Conservation (phyloP, 2,329 filamentous ascomycete genomes). For the Colletotrichum lindemuthianum region DNA sequence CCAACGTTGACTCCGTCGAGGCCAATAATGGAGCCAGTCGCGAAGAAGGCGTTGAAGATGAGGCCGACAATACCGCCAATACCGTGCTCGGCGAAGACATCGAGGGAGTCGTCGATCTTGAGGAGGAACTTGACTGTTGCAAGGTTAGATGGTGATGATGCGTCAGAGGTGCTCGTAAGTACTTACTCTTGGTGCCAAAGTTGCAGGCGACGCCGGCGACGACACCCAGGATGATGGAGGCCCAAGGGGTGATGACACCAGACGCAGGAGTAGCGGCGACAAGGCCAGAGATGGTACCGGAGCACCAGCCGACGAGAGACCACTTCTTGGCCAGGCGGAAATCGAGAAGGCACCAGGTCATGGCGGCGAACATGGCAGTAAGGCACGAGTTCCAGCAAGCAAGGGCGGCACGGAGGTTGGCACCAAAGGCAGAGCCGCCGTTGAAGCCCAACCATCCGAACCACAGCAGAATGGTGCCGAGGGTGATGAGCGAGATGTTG, state of each 20-base stretch:
- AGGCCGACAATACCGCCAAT: constrained; percentile 76
- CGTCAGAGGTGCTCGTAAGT: background rate
- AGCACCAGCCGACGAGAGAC: constrained; percentile 83
- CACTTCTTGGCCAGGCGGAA: constrained; percentile 94
- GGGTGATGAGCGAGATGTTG: constrained; percentile 96
- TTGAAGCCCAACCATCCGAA: constrained; percentile 99
- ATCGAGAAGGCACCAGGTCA: constrained; percentile 96
- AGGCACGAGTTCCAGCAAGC: constrained; percentile 98
- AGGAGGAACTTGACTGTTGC: constrained; percentile 67
- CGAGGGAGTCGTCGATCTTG: constrained; percentile 75
- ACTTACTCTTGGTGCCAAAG: constrained; percentile 70
- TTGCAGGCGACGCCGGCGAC: constrained; percentile 74
- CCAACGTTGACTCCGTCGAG: constrained; percentile 81
- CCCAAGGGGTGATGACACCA: constrained; percentile 75
- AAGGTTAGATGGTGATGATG: background rate
- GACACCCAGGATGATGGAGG: constrained; percentile 72
- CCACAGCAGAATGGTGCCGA: constrained; percentile 96
- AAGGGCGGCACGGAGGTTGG: constrained; percentile 93
- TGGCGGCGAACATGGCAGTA: constrained; percentile 89
- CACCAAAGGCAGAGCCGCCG: constrained; percentile 92
- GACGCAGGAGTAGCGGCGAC: constrained; percentile 77
- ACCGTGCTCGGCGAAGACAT: constrained; percentile 78
- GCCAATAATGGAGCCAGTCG: constrained; percentile 74
- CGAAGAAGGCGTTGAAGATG: constrained; percentile 79
- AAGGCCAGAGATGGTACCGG: constrained; percentile 75